Base-by-base conservation (phyloP, 2,329 filamentous ascomycete species). In the Akanthomyces muscarius region DNA sequence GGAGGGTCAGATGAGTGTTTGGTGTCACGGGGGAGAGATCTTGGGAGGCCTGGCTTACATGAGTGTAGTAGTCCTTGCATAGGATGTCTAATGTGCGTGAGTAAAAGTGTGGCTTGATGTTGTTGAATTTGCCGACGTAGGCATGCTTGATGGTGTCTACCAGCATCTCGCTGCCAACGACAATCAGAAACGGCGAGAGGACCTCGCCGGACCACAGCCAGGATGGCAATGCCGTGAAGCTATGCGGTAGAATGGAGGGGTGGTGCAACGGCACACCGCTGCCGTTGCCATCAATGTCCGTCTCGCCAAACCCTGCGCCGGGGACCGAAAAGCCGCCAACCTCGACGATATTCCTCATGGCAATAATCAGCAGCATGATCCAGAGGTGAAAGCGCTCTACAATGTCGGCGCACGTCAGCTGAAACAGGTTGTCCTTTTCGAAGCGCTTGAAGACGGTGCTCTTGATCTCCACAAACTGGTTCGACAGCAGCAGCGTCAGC, bases 401-500 rank as follows among this genome's bases (percentile, higher is more conserved):
- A 41, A 99, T 89, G 72, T 99, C 95, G 4, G 95, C 94, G 68
- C 95, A 99, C 0, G 94, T 96, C 16, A 99, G 82, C 74, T 99
- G 95, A 72, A 99, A 99, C 0, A 97, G 80, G 68, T 97, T 98
- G 72, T 99, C 95, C 74, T 97, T 98, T 70, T 99, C 95, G 66
- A 98, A 96, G 65, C 94, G 95, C 79, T 99, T 98, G 81, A 99
- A 99, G 0, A 99, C 96, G 0, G 93, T 96, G 65, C 91, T 91
- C 73, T 99, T 99, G 81, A 99, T 97, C 77, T 99, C 95, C 50
- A 99, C 95, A 70, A 99, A 99, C 72, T 99, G 96, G 72, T 98
- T 99, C 7, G 93, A 97, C 73, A 99, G 86, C 2, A 99, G 81
- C 0, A 99, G 84, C 0, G 95, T 97, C 41, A 99, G 82, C 5